These are phyloP conservation scores for Saccharomyces jurei DNA, from an alignment of 805 yeast species.

Conservation along the genomic window DNA sequence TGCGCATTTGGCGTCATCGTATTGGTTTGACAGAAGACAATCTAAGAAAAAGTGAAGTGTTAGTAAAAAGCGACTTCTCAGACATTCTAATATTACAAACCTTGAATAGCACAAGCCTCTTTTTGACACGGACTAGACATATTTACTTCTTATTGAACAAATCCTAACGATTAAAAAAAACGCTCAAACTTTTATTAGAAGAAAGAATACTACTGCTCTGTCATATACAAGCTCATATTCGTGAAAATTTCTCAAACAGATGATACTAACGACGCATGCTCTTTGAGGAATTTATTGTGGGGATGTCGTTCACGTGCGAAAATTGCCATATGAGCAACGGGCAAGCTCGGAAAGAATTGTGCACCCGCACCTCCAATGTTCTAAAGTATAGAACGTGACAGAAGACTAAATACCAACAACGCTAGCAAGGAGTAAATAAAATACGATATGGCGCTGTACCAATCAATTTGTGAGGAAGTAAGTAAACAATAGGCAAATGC, in stretches of 20 bases:
- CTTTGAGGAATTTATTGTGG: not conserved
- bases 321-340: not conserved
- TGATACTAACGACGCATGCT: not conserved
- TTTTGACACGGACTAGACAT: slow-evolving; percentile 51
- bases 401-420: not conserved
- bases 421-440: not conserved
- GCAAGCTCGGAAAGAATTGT: not conserved
- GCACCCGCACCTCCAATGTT: not conserved
- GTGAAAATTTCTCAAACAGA: not conserved
- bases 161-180: not conserved
- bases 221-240: not conserved
- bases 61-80: not conserved
- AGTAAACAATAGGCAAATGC: not conserved
- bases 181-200: not conserved
- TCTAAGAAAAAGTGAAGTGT: slow-evolving; percentile 28
- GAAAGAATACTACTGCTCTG: not conserved
- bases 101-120: slow-evolving; percentile 75
- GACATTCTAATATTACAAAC: slow-evolving; percentile 29
- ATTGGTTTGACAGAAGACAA: slow-evolving; percentile 55
- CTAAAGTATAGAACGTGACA: not conserved
- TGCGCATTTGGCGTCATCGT: slow-evolving; percentile 70
- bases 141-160: not conserved
- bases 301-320: not conserved
- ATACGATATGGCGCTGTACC: not conserved
- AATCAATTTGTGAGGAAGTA: not conserved